phyloP scores from a whole-genome alignment of 495 filamentous ascomycete genomes.

The Penicillium egyptiacum region DNA sequence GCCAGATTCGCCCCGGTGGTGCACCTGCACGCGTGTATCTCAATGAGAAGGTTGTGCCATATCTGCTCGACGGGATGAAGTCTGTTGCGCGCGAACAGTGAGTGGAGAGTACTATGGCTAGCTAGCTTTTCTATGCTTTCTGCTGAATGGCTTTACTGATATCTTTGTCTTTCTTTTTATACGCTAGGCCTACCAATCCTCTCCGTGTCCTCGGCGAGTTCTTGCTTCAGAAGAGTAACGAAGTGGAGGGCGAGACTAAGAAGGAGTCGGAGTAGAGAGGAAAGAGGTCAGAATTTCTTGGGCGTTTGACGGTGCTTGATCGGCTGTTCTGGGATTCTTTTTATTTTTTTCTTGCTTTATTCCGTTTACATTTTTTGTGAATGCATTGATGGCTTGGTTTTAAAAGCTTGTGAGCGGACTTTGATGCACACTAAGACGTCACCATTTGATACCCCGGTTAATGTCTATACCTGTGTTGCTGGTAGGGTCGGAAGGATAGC shows the following conservation, averaged over 20 bases:
- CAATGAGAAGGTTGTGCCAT: constrained; percentile 82
- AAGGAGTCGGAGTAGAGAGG: constrained; percentile 19
- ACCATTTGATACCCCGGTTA: constrained; percentile 7
- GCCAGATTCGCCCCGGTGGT: constrained; percentile 61
- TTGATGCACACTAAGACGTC: not conserved
- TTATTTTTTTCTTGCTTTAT: not conserved
- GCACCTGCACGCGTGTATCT: constrained; percentile 85
- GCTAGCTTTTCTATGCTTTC: not conserved
- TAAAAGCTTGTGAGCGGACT: not conserved
- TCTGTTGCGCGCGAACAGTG: constrained; percentile 78
- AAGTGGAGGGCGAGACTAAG: constrained; percentile 55
- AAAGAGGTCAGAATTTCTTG: not conserved
- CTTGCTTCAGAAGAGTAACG: constrained; percentile 76
- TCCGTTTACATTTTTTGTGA: too few species aligned
- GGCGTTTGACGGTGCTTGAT: constrained; percentile 2
- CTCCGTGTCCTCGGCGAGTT: constrained; percentile 84
- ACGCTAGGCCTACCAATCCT: constrained; percentile 69
- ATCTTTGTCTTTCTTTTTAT: constrained; percentile 1
- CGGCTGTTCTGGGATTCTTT: not conserved
- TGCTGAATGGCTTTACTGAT: not conserved
- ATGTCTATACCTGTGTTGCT: not conserved
- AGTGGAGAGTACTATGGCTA: constrained; percentile 28
- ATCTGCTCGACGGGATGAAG: constrained; percentile 92
- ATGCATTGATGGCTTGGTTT: not conserved
- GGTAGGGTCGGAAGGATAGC: not conserved